A percentile compares a stretch with the other conserved stretches of the same genome.
These are phyloP conservation scores for Firmiana major DNA, from an alignment of 345 rosid species.

Conservation along the genomic window DNA sequence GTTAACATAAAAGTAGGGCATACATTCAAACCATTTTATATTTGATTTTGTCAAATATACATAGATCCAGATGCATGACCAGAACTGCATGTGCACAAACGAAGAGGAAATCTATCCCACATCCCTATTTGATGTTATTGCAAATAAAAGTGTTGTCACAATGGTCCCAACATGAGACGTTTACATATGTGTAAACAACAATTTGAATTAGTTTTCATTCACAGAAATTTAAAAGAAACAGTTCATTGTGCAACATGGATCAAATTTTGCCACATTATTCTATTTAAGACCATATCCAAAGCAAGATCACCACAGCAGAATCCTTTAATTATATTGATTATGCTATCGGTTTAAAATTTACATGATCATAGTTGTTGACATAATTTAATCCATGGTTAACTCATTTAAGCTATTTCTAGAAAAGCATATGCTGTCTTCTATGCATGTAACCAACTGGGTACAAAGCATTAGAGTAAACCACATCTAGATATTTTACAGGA, in stretches of 20 bases:
- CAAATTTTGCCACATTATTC: background rate
- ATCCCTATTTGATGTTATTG: background rate
- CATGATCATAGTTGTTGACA: background rate
- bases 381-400: background rate
- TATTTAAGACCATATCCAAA: background rate
- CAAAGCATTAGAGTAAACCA: background rate
- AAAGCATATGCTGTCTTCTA: background rate
- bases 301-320: background rate
- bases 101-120: background rate
- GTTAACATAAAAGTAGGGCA: background rate
- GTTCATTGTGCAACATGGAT: background rate
- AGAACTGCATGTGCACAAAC: background rate
- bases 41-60: background rate
- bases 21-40: background rate
- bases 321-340: background rate
- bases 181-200: background rate
- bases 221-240: background rate
- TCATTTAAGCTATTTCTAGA: background rate
- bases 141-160: background rate
- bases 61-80: slow-evolving; percentile 1
- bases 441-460: background rate
- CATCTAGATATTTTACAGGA: background rate
- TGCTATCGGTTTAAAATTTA: background rate
- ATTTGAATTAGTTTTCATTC: background rate
- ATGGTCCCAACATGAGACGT: background rate